Conservation (phyloP, 192 early-diverging fungal genomes). For the Pilaira anomala region DNA sequence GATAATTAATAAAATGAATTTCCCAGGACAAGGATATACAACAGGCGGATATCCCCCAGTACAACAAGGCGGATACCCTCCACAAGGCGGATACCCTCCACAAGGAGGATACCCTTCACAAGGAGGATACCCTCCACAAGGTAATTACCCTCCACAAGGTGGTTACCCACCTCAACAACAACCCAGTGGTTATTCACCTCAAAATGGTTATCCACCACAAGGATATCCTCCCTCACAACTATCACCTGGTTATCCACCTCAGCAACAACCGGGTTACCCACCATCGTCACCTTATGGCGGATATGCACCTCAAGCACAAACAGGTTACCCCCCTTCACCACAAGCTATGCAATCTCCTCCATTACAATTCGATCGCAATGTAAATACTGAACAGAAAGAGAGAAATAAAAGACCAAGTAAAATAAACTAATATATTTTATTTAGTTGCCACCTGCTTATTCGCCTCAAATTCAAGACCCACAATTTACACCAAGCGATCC, state of each 20-base stretch:
- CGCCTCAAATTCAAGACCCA: constrained; percentile 15
- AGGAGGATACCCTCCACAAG: constrained; percentile 2
- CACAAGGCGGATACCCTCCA: constrained; percentile 9
- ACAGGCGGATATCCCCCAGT: constrained; percentile 7
- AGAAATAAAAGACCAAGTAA: background rate
- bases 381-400: background rate
- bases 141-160: background rate
- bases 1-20: background rate
- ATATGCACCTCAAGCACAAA: background rate
- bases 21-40: background rate
- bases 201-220: background rate
- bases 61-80: constrained; percentile 1
- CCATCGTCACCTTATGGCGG: no score
- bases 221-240: background rate
- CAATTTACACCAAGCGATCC: constrained; percentile 21
- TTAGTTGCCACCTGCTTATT: background rate
- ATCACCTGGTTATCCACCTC: background rate
- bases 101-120: constrained; percentile 1
- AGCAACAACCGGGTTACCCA: constrained; percentile 4
- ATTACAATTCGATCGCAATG: background rate
- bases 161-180: background rate
- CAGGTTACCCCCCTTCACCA: background rate
- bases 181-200: background rate
- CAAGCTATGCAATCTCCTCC: background rate
- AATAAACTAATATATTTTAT: background rate